Base-by-base conservation (phyloP, 768 basidiomycete genomes). In the Hygrophorus pudorinus region DNA sequence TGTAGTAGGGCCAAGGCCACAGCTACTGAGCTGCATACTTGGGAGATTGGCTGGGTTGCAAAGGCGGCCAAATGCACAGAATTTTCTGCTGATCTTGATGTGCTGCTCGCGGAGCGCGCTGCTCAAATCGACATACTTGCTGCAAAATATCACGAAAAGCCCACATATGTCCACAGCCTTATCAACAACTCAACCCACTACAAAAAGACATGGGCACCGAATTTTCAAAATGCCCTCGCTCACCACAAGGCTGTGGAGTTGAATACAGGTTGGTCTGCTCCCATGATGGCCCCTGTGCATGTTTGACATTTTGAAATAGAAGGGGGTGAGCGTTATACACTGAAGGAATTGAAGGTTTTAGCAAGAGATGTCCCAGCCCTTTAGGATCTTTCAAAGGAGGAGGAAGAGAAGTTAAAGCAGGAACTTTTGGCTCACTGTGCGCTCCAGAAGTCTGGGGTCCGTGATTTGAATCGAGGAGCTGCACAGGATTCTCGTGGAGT, bases 401-500 rank as follows among this genome's bases (percentile, higher is more conserved):
- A 27, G 3, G 11, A 45, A 17, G 21, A 6, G 3, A 21, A 37
- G 5, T 14, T 45, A 5, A 45, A 20, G 17, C 20, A 4, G 11
- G 36, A 2, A 7, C 44, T 45, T 24, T 3, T 37, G 14, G 44
- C 34, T 6, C 24, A 36, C 20, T 35, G 34, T 9, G 5, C 11
- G 4, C 2, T 5, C 5, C n/a, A n/a, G n/a, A n/a, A n/a, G n/a
- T n/a, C n/a, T n/a, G n/a, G n/a, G n/a, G n/a, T n/a, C n/a, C n/a
- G 38, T 37, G 16, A 45, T 27, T 20, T 2, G 2, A 10, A 18
- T 33, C 13, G 36, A 14, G 29, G 35, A 7, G 16, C 12, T 18
- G 36, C 35, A 11, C 44, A 45, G 16, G 27, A 45, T 38, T 45
- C 38, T 35, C n/a, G n/a, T n/a, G n/a, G n/a, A n/a, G n/a, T n/a